Evolutionary conservation across 371 early-diverging fungal species (phyloP).

Genomic region (Dichotomocladium elegans): DNA sequence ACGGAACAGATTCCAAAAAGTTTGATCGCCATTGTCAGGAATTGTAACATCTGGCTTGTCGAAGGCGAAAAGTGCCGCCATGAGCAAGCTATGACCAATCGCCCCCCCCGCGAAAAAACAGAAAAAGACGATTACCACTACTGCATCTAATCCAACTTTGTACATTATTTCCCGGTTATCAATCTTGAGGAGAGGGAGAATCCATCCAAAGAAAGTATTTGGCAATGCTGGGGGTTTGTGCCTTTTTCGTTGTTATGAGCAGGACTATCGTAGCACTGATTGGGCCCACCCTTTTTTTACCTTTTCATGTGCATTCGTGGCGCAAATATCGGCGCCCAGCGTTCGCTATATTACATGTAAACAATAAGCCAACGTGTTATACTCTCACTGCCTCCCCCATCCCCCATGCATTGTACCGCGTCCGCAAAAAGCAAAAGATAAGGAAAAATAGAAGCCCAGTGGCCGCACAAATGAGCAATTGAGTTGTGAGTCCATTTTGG

Average conservation of each 20-base stretch:
- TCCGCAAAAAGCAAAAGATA: constrained; percentile 50
- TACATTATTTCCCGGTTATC: constrained; percentile 48
- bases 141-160: constrained; percentile 66
- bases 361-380: no score
- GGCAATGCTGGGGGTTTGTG: constrained; percentile 54
- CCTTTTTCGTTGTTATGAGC: constrained; percentile 14
- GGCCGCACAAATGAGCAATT: constrained; percentile 38
- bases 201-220: constrained; percentile 58
- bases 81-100: no score
- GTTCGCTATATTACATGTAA: neutral
- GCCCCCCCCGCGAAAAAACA: no score
- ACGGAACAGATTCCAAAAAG: constrained; percentile 36
- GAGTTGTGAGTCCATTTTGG: constrained; percentile 29
- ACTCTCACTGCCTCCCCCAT: no score
- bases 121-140: constrained; percentile 42
- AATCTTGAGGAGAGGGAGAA: constrained; percentile 49
- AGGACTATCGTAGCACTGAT: neutral
- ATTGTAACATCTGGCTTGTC: constrained; percentile 36
- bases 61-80: neutral
- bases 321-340: constrained; percentile 51
- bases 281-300: constrained; percentile 14
- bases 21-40: constrained; percentile 40
- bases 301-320: constrained; percentile 55
- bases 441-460: constrained; percentile 44
- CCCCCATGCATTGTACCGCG: no score